These are phyloP conservation scores for Linum tenue DNA, from an alignment of 345 rosid species.

Conservation along the genomic window DNA sequence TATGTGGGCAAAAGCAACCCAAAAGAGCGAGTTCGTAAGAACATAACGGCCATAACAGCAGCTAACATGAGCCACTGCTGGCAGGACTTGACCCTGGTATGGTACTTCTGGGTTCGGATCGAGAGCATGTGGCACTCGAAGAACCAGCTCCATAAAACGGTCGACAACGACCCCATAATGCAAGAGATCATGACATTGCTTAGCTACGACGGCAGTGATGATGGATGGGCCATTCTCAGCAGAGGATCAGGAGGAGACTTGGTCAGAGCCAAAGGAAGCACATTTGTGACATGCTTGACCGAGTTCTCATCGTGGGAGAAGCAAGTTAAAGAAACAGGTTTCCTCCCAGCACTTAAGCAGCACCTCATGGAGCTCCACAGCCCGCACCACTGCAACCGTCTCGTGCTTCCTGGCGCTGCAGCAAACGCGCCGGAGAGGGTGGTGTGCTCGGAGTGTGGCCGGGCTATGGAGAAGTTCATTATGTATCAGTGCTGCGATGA, in stretches of 20 bases:
- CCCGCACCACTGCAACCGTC: constrained; percentile 18
- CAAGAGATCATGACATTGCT: constrained; percentile 20
- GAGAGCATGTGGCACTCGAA: constrained; percentile 26
- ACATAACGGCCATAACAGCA: constrained; percentile 9
- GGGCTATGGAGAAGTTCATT: constrained; percentile 15
- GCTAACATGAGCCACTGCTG: constrained; percentile 30
- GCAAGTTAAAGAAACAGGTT: constrained; percentile 10
- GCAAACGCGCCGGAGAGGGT: constrained; percentile 13
- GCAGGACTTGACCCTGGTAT: constrained; percentile 21
- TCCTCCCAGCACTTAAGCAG: constrained; percentile 15
- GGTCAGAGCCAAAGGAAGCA: constrained; percentile 13
- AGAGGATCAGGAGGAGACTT: constrained; percentile 12
- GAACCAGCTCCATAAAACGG: constrained; percentile 14
- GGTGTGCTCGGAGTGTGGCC: constrained; percentile 17
- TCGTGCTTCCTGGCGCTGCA: constrained; percentile 14
- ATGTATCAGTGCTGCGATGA: constrained; percentile 21
- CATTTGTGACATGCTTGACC: constrained; percentile 2
- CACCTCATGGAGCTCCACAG: constrained; percentile 8
- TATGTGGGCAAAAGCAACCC: constrained; percentile 44
- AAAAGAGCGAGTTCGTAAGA: constrained; percentile 24
- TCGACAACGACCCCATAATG: constrained; percentile 18
- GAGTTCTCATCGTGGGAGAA: constrained; percentile 16
- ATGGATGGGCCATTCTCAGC: constrained; percentile 16
- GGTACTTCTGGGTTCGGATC: constrained; percentile 28
- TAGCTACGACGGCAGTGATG: constrained; percentile 14